Percentiles rank a stretch among this genome's conserved stretches.
phyloP scores from a whole-genome alignment of 331 rosid genomes.

The Erythrophleum ivorense region DNA sequence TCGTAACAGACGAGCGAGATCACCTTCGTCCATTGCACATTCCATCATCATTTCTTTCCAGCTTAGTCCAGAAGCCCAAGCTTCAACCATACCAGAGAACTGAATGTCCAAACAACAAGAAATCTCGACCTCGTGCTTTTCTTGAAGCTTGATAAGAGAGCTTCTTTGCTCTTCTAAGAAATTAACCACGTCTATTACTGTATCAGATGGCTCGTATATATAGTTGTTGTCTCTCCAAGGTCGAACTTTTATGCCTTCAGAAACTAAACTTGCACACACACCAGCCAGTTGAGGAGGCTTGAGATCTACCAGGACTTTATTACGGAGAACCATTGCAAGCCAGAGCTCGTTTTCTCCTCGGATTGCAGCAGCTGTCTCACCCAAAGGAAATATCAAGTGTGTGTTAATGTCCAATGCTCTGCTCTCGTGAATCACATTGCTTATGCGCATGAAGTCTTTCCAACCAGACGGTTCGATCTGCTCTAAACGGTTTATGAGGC shows the following conservation, averaged over 20 bases:
- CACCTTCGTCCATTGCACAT: conserved; percentile 97
- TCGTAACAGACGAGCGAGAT: conserved; percentile 86
- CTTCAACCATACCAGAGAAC: conserved; percentile 94
- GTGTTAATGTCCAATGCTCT: conserved; percentile 81
- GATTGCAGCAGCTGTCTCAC: conserved; percentile 89
- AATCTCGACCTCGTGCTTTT: conserved; percentile 70
- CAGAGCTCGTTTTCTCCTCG: conserved; percentile 96
- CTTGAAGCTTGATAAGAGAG: conserved; percentile 61
- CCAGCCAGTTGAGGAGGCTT: conserved; percentile 84
- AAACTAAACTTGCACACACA: conserved; percentile 76
- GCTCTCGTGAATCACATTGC: conserved; percentile 83
- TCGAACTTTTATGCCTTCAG: conserved; percentile 85
- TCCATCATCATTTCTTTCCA: conserved; percentile 98
- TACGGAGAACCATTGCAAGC: conserved; percentile 89
- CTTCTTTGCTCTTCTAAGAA: conserved; percentile 68
- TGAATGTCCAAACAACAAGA: conserved; percentile 78
- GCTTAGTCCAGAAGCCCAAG: conserved; percentile 94
- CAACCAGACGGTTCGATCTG: conserved; percentile 96
- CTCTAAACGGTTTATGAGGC: conserved; percentile 71
- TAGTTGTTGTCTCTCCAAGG: conserved; percentile 76
- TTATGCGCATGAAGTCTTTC: conserved; percentile 89
- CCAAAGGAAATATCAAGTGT: conserved; percentile 80
- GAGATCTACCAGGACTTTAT: conserved; percentile 61
- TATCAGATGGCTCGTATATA: conserved; percentile 68
- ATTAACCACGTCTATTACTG: conserved; percentile 53